A percentile compares a stretch with the other conserved stretches of the same genome.
phyloP scores from a whole-genome alignment of 2,329 filamentous ascomycete genomes.

The Rasamsonia emersonii region DNA sequence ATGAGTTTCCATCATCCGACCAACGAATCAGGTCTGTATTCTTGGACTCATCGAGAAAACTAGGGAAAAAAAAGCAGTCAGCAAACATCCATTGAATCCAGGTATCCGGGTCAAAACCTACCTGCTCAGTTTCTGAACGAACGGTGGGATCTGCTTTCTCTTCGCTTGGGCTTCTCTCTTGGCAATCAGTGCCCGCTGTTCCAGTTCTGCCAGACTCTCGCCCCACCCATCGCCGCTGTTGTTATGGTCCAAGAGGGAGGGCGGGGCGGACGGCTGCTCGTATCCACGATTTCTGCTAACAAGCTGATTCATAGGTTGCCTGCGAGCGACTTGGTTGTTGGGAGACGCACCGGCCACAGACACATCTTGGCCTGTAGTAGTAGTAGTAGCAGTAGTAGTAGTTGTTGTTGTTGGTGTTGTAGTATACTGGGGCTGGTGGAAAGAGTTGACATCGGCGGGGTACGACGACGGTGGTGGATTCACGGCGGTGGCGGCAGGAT shows the following conservation, averaged over 20 bases:
- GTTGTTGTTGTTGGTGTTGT: too few relatives aligned
- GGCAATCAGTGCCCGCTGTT: slow-evolving; percentile 68
- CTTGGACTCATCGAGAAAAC: slow-evolving; percentile 86
- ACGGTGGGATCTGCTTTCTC: slow-evolving; percentile 91
- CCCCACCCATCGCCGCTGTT: slow-evolving; percentile 31
- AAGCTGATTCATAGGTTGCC: slow-evolving; percentile 29
- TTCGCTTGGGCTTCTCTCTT: slow-evolving; percentile 85
- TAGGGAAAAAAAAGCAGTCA: slow-evolving; percentile 32
- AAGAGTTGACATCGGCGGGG: slow-evolving; percentile 31
- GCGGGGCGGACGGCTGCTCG: slow-evolving; percentile 20
- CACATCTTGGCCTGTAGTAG: slow-evolving; percentile 41
- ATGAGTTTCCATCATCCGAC: slow-evolving; percentile 94
- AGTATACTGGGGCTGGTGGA: slow-evolving; percentile 18
- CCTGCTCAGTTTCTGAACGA: slow-evolving; percentile 98
- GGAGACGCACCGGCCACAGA: slow-evolving; percentile 37
- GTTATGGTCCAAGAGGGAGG: slow-evolving; percentile 15
- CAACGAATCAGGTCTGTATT: slow-evolving; percentile 94
- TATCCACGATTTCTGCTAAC: slow-evolving; percentile 30
- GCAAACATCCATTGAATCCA: slow-evolving; percentile 1
- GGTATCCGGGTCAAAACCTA: slow-evolving; percentile 36
- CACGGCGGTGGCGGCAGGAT: slow-evolving; percentile 23
- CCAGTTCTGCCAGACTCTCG: slow-evolving; percentile 68
- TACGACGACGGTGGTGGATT: slow-evolving; percentile 21
- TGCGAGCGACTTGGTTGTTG: slow-evolving; percentile 35
- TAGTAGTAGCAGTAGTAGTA: too few relatives aligned